These are phyloP conservation scores for Sparassis latifolia DNA, from an alignment of 1,284 basidiomycete species.

Conservation along the genomic window DNA sequence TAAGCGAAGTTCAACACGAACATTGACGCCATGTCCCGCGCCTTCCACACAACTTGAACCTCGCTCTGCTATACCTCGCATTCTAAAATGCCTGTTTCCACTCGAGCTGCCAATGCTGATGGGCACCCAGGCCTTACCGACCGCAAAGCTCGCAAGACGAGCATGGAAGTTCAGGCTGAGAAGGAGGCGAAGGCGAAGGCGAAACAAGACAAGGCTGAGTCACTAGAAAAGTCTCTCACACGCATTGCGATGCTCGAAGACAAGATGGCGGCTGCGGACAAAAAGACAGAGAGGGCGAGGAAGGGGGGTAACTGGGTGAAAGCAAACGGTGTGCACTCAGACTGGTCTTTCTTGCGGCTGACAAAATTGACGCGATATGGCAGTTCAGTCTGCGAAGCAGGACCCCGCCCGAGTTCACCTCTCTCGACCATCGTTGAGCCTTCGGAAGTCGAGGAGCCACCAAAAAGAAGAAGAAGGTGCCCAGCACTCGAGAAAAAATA, in stretches of 20 bases:
- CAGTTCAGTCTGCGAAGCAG: not conserved
- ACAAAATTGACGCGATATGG: not conserved
- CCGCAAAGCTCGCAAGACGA: not conserved
- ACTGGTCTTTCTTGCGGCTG: not conserved
- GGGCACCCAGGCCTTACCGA: not conserved
- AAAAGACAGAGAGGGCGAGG: not conserved
- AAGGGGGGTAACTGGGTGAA: too few species aligned
- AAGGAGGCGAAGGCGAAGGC: not conserved
- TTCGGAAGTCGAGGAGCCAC: not conserved
- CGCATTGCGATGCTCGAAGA: not conserved
- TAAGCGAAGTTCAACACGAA: not conserved
- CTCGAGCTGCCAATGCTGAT: not conserved
- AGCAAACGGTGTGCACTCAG: not conserved
- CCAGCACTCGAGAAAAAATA: not conserved
- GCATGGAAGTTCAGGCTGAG: not conserved
- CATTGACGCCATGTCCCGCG: not conserved
- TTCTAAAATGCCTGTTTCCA: not conserved
- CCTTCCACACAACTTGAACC: not conserved
- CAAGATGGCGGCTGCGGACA: not conserved
- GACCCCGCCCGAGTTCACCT: not conserved
- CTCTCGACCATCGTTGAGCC: not conserved
- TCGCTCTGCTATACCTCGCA: not conserved
- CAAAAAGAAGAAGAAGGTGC: not conserved
- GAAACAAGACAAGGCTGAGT: not conserved
- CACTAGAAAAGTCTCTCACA: not conserved